phyloP scores from a whole-genome alignment of 805 yeast species.

The Metschnikowia gruessii region DNA sequence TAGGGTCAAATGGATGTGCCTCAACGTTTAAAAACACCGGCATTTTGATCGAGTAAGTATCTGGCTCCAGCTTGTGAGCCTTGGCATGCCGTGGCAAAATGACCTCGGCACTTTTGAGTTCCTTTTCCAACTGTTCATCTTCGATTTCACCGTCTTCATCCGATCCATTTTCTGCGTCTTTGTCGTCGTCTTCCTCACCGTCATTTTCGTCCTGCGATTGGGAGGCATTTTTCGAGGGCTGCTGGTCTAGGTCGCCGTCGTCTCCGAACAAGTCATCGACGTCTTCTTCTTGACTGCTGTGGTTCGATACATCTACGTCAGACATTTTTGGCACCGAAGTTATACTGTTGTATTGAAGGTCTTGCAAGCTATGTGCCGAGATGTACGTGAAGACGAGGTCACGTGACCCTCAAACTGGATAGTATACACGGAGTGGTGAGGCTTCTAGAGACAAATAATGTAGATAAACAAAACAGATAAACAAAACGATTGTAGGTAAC shows the following conservation, averaged over 20 bases:
- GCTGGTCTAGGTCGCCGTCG: constrained; percentile 23
- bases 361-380: background rate
- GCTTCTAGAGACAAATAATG: no score
- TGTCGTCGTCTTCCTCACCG: constrained; percentile 20
- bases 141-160: constrained; percentile 29
- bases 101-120: constrained; percentile 35
- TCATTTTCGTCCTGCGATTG: constrained; percentile 24
- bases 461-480: no score
- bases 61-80: constrained; percentile 33
- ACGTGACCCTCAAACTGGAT: constrained; percentile 8
- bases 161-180: constrained; percentile 20
- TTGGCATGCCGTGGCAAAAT: constrained; percentile 51
- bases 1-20: constrained; percentile 83
- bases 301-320: constrained; percentile 23
- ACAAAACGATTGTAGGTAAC: no score
- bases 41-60: constrained; percentile 53
- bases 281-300: constrained; percentile 20
- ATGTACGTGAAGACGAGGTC: constrained; percentile 1
- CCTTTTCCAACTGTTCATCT: constrained; percentile 33
- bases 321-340: constrained; percentile 21
- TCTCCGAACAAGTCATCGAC: constrained; percentile 40
- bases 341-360: background rate
- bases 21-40: constrained; percentile 84
- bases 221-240: constrained; percentile 2
- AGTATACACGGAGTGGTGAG: no score